Evolutionary conservation across 257 asterid species (phyloP), one percentile per base, ranked within the genome.

Genomic region (Nicotiana benthamiana): DNA sequence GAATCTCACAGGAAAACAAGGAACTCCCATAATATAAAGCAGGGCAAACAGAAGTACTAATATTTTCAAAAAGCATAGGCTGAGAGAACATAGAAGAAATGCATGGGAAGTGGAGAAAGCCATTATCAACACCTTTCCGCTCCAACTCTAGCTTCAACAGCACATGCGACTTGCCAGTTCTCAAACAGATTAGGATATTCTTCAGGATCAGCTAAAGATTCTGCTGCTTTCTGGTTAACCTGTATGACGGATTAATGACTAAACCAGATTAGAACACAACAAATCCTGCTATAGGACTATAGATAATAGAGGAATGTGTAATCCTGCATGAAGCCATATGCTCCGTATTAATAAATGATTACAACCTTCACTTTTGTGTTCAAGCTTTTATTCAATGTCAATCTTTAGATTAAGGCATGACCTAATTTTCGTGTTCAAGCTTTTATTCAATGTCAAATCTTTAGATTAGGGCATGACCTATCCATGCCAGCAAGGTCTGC

Each of bases 171-270:
- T 90, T 94, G 97, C 98, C 98, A 94, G 75, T 93, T 93, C 48
- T 94, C 97, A 81, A 94, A 94, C 85, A 94, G 81, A 86, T 94
- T 94, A 59, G 98, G 91, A 83, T 94, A 94, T 81, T 94, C 97
- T 88, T 88, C 93, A 48, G 98, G 97, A 85, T 94, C 98, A 80
- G 97, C 98, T 81, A 94, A 91, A 81, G 98, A 91, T 83, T 94
- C 97, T 27, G 98, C 96, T 84, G 98, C 97, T 89, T 91, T 94
- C 75, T 86, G 94, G 86, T 94, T 94, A 65, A 93, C 88, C 98
- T 93, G 94, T 81, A 80, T 10, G 52, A 9, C 15, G 9, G 57
- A 82, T 36, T 77, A 8, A 52, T 62, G 53, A 32, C 48, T 3
- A 75, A 32, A 80, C 81, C 11, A 28, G 12, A 24, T 9, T 30